Base-by-base conservation (phyloP, 495 filamentous ascomycete genomes). In the Lasiosphaeria hispida region DNA sequence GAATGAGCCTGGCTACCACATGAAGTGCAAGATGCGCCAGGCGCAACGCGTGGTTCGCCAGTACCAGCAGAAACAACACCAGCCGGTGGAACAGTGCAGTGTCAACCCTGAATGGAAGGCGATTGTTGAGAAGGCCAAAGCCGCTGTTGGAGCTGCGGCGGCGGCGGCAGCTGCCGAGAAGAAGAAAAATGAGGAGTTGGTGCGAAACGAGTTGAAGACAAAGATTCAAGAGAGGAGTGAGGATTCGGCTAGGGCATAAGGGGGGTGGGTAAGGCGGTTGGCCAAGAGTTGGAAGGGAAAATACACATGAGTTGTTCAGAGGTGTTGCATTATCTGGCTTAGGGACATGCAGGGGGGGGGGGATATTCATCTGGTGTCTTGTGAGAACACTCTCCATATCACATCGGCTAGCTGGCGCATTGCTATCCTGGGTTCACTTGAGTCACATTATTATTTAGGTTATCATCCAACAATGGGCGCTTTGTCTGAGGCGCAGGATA, bases 21-120 rank as follows among this genome's bases (percentile, higher is more conserved):
- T 66, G 36, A 60, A 61, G 35, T 77, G 75, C 70, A 74, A 70
- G 60, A 68, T 72, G 49, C 71, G 75, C 4, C 75, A 78, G 53
- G 73, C 74, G 0, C 62, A 71, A 10, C 72, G 76, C 18, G 60
- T 68, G 1, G 61, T 72, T 19, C 64, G 73, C 9, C 71, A 73
- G 58, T 59, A 58, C 37, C 63, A 64, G 8, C 54, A 61, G 35
- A 48, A 65, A 30, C 53, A 59, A 7, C 33, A 56, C 23, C 10
- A 48, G 17, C 33, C 23, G 3, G 48, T 49, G 39, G n/a, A 38
- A 14, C 23, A 58, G 18, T 35, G 18, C 36, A 19, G 14, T n/a
- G 40, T 14, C n/a, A 38, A 39, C 11, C 10, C 37, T 5, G 52
- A 52, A 5, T 68, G 48, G 63, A 70, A 67, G 60, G 44, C 54